Percentiles rank a stretch among this genome's conserved stretches.
These are phyloP conservation scores for Pelargonium myrrhifolium DNA, from an alignment of 441 rosid genomes.

Conservation along the genomic window DNA sequence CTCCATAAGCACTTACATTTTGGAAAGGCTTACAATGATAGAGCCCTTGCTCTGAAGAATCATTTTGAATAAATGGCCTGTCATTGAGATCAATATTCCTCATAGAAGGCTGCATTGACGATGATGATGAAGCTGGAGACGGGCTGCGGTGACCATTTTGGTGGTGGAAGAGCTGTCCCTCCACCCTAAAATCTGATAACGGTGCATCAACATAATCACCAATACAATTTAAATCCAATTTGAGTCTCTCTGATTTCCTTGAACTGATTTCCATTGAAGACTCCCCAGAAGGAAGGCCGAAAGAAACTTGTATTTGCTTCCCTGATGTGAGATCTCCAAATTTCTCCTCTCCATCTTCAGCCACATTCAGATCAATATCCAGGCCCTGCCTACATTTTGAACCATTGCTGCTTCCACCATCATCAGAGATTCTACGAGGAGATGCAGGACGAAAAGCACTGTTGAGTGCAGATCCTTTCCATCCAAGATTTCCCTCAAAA, in stretches of 20 bases:
- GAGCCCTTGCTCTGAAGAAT: conserved; percentile 44
- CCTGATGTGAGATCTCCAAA: conserved; percentile 34
- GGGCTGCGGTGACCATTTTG: conserved; percentile 54
- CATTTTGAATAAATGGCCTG: conserved; percentile 48
- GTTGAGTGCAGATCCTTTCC: conserved; percentile 73
- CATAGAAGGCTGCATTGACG: conserved; percentile 54
- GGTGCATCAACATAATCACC: conserved; percentile 64
- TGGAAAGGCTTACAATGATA: conserved; percentile 31
- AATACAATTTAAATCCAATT: conserved; percentile 68
- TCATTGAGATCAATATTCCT: conserved; percentile 94
- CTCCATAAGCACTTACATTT: conserved; percentile 35
- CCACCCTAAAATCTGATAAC: conserved; percentile 43
- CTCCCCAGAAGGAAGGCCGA: conserved; percentile 50
- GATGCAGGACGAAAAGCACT: conserved; percentile 74
- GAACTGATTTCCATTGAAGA: conserved; percentile 56
- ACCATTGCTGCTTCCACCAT: conserved; percentile 36
- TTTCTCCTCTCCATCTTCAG: conserved; percentile 70
- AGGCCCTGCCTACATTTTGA: conserved; percentile 46
- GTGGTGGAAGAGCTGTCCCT: conserved; percentile 39
- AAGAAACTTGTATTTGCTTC: conserved; percentile 45
- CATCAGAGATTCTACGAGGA: conserved; percentile 45
- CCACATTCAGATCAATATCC: conserved; percentile 82
- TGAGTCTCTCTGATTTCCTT: conserved; percentile 55
- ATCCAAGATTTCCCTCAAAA: conserved; percentile 62
- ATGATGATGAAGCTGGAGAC: conserved; percentile 70